Percentiles rank a stretch among this genome's conserved stretches.
Evolutionary conservation across 257 asterid species (phyloP).

Genomic region (Solanum okadae): DNA sequence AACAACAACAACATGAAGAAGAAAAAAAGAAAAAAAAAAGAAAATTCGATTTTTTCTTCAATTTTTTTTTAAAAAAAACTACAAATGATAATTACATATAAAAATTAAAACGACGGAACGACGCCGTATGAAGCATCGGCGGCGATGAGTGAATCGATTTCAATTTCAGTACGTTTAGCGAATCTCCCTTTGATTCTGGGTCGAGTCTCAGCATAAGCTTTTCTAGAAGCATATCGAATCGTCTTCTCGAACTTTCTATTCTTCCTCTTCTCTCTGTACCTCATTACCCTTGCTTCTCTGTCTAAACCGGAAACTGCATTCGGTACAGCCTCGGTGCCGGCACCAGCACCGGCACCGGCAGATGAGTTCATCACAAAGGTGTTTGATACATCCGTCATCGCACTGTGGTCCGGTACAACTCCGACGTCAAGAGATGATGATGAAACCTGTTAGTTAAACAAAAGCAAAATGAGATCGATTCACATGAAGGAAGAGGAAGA

Average conservation of each 20-base stretch:
- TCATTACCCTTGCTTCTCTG: constrained; percentile 20
- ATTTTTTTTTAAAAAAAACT: not conserved
- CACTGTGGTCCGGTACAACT: constrained; percentile 9
- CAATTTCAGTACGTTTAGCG: constrained; percentile 56
- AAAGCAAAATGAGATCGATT: not conserved
- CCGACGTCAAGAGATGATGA: constrained; percentile 18
- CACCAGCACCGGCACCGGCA: constrained; percentile 12
- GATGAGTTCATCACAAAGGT: not conserved
- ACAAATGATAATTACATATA: not conserved
- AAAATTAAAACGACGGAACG: constrained; percentile 37
- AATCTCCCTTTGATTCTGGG: constrained; percentile 79
- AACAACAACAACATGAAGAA: not conserved
- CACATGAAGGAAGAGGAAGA: not conserved
- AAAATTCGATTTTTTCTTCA: not conserved
- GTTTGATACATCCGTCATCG: constrained; percentile 6
- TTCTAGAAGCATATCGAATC: constrained; percentile 72
- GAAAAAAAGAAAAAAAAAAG: not conserved
- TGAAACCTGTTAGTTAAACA: not conserved
- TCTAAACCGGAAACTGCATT: not conserved
- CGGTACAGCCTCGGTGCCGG: constrained; percentile 19
- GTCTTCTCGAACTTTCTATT: constrained; percentile 37
- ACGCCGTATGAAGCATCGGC: constrained; percentile 41
- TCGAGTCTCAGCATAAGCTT: constrained; percentile 80
- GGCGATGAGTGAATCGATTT: constrained; percentile 32
- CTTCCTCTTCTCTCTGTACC: constrained; percentile 67